Base-by-base conservation (phyloP, 1,139 yeast genomes). In the Blastobotrys arbuscula region DNA sequence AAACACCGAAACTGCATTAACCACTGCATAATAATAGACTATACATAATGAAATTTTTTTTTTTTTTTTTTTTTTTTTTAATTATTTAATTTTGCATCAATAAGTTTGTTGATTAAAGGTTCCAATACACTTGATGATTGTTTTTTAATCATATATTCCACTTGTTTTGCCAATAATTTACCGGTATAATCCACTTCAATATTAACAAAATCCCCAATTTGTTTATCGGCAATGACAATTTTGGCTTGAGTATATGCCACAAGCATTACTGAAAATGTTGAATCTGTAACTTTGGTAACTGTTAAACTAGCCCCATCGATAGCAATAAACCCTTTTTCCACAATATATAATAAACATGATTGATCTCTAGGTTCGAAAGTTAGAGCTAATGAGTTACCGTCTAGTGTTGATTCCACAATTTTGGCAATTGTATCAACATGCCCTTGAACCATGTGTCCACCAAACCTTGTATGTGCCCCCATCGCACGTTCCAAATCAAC, bases 381-480 rank as follows among this genome's bases (percentile, higher is more conserved):
- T 62, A 81, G 84, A 2, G 82, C 73, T 34, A 89, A 71, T 2
- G 97, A 84, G 66, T 89, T 86, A 2, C 85, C 94, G 61, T 90
- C 97, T 0, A 77, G 69, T 7, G 56, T 68, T 31, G 70, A 73
- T 1, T 68, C 65, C 1, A 76, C 75, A 36, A 94, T 84, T 30
- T 69, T 68, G 3, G 96, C 97, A 28, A 83, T 75, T 0, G 97
- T 87, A 63, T 92, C 98, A 31, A 94, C 90, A 69, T 92, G 99
- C 13, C 98, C 99, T 58, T 92, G 98, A 1, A 92, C 98, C 53
- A 90, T 81, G 67, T 92, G 99, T 0, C 99, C 98, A 24, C 99
- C 98, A 61, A 90, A 79, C 54, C 98, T 74, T 12, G 83, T 89
- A 47, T 86, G 89, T 3, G 75, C 86, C 52, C 78, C 71, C 30